Percentiles rank a stretch among this genome's conserved stretches.
Conservation (phyloP, 148 eudicot species). For the Salicornia ramosissima region DNA sequence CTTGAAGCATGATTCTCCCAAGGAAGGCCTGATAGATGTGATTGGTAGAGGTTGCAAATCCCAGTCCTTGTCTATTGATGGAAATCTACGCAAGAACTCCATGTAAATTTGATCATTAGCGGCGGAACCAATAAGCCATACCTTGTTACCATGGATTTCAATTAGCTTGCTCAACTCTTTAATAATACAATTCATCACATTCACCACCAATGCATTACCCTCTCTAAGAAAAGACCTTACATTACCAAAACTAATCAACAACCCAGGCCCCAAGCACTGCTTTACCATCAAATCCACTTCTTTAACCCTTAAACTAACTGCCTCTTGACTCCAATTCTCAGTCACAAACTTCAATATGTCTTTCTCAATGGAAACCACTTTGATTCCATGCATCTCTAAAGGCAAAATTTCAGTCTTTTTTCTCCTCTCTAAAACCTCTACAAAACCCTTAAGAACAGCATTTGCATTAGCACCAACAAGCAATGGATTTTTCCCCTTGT, state of each 20-base stretch:
- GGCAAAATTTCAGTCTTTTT: conserved; percentile 32
- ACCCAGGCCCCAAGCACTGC: conserved; percentile 45
- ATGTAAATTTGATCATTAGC: conserved; percentile 49
- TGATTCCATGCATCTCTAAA: conserved; percentile 36
- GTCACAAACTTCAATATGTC: conserved; percentile 38
- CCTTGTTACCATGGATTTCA: conserved; percentile 35
- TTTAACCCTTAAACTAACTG: conserved; percentile 36
- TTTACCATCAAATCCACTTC: conserved; percentile 44
- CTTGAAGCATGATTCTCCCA: conserved; percentile 45
- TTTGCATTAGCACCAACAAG: conserved; percentile 52
- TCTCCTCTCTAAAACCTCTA: conserved; percentile 39
- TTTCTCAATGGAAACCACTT: conserved; percentile 39
- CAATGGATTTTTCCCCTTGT: conserved; percentile 51
- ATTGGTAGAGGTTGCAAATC: conserved; percentile 65
- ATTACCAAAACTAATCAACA: conserved; percentile 52
- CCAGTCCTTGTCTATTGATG: conserved; percentile 61
- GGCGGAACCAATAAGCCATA: conserved; percentile 70
- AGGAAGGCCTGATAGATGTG: conserved; percentile 41
- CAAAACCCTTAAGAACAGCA: conserved; percentile 46
- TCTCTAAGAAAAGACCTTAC: conserved; percentile 44
- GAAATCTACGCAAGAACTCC: conserved; percentile 55
- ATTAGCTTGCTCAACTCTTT: conserved; percentile 41
- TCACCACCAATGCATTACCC: conserved; percentile 25
- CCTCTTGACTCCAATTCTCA: conserved; percentile 31
- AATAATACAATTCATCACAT: conserved; percentile 38